phyloP scores from a whole-genome alignment of 2,329 filamentous ascomycete genomes.

The Passalora sequoiae region DNA sequence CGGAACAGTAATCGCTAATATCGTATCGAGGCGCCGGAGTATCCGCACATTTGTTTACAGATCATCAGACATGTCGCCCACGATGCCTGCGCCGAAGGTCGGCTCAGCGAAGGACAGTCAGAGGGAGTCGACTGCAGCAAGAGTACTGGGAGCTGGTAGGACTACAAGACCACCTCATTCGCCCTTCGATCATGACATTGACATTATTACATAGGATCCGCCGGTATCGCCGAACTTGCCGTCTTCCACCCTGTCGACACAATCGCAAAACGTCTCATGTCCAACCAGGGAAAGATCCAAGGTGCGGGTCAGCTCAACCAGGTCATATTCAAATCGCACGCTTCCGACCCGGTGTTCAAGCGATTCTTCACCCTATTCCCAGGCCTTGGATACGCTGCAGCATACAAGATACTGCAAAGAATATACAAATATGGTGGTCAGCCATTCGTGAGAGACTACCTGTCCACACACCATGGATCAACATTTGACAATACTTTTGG shows the following conservation, averaged over 20 bases:
- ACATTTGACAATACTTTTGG: conserved; percentile 87
- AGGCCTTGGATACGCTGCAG: conserved; percentile 91
- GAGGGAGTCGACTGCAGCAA: conserved; percentile 83
- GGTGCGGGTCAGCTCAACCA: conserved; percentile 66
- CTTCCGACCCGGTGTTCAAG: conserved; percentile 59
- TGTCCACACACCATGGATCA: conserved; percentile 70
- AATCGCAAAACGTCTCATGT: conserved; percentile 98
- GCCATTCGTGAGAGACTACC: conserved; percentile 87
- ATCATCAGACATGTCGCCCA: conserved; percentile 31
- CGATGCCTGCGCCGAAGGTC: conserved; percentile 24
- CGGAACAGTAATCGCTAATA: no score
- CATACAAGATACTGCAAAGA: conserved; percentile 95
- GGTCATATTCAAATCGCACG: conserved; percentile 91
- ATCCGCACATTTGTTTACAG: no score
- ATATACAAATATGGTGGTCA: conserved; percentile 99
- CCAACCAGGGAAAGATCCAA: conserved; percentile 75
- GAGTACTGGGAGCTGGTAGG: conserved; percentile 85
- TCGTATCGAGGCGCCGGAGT: no score
- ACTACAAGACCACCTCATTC: not conserved
- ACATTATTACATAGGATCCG: conserved; percentile 58
- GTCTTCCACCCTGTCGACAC: conserved; percentile 97
- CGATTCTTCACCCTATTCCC: conserved; percentile 97
- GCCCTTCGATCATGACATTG: not conserved
- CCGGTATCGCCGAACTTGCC: conserved; percentile 86
- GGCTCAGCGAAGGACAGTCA: conserved; percentile 48